A percentile compares a stretch with the other conserved stretches of the same genome.
These are phyloP conservation scores for Phytopythium mirpurense DNA, from an alignment of 352 stramenopile species.

Conservation along the genomic window DNA sequence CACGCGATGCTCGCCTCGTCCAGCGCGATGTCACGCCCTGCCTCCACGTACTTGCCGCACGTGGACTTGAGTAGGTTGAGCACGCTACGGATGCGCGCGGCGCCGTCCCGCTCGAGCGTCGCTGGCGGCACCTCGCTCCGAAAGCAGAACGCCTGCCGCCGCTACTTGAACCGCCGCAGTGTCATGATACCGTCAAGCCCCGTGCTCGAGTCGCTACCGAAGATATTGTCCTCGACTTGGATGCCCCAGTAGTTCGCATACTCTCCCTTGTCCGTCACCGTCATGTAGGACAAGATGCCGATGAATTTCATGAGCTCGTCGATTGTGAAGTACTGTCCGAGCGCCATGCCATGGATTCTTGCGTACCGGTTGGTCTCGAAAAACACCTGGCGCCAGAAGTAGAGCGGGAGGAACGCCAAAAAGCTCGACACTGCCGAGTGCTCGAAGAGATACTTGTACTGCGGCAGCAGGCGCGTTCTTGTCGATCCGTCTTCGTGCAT, in stretches of 20 bases:
- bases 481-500: conserved; percentile 4
- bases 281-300: conserved; percentile 23
- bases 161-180: conserved; percentile 15
- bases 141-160: conserved; percentile 16
- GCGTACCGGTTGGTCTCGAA: conserved; percentile 1
- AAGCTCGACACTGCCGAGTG: conserved; percentile 10
- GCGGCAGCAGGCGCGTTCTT: neutral
- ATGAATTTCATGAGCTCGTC: conserved; percentile 23
- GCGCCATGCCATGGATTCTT: no score
- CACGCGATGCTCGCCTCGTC: conserved; percentile 21
- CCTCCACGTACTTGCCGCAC: conserved; percentile 15
- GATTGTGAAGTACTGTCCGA: conserved; percentile 7
- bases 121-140: neutral
- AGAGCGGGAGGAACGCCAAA: conserved; percentile 8
- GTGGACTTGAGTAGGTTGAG: conserved; percentile 22
- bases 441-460: conserved; percentile 7
- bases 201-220: neutral
- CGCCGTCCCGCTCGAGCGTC: neutral
- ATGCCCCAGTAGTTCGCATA: conserved; percentile 22
- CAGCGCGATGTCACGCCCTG: conserved; percentile 18
- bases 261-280: conserved; percentile 14
- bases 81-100: conserved; percentile 13
- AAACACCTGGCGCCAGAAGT: conserved; percentile 8
- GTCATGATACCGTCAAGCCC: conserved; percentile 16
- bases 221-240: conserved; percentile 15